These are phyloP conservation scores for Fusarium lyarnte DNA, from an alignment of 2,329 filamentous ascomycete genomes.

Conservation along the genomic window DNA sequence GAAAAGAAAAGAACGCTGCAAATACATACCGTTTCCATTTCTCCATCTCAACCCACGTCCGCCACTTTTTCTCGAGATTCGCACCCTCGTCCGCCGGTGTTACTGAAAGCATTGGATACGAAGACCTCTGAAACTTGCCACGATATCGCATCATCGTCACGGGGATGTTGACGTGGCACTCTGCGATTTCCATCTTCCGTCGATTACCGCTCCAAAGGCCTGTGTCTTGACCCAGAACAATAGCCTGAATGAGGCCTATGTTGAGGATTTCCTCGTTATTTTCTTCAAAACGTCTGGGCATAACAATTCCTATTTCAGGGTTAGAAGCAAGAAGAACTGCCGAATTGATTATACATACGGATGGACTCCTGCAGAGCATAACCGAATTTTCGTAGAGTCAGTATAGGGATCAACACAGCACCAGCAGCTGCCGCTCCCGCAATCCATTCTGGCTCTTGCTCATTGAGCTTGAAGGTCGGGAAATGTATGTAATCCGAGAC, in stretches of 20 bases:
- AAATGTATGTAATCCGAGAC: slow-evolving; percentile 71
- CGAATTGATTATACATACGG: slow-evolving; percentile 44
- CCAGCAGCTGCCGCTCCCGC: slow-evolving; percentile 69
- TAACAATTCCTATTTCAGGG: slow-evolving; percentile 40
- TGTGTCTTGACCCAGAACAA: slow-evolving; percentile 60
- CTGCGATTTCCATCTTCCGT: slow-evolving; percentile 66
- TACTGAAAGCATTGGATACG: slow-evolving; percentile 62
- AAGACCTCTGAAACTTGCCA: slow-evolving; percentile 67
- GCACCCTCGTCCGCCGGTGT: slow-evolving; percentile 64
- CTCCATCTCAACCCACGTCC: slow-evolving; percentile 69
- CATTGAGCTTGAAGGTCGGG: slow-evolving; percentile 65
- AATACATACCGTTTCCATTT: slow-evolving; percentile 67
- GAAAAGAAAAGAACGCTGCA: background rate
- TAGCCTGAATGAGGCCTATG: slow-evolving; percentile 59
- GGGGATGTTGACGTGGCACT: slow-evolving; percentile 58
- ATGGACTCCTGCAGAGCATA: slow-evolving; percentile 64
- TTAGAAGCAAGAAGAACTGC: background rate
- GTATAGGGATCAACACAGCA: slow-evolving; percentile 66
- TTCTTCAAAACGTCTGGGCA: slow-evolving; percentile 56
- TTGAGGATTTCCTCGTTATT: slow-evolving; percentile 59
- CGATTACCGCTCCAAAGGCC: slow-evolving; percentile 65
- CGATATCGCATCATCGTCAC: slow-evolving; percentile 63
- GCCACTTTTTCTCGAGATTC: slow-evolving; percentile 71
- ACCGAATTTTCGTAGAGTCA: slow-evolving; percentile 69
- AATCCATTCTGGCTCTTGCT: slow-evolving; percentile 67